These are phyloP conservation scores for Saccharomycopsis sp. DNA, from an alignment of 805 yeast species.

Conservation along the genomic window DNA sequence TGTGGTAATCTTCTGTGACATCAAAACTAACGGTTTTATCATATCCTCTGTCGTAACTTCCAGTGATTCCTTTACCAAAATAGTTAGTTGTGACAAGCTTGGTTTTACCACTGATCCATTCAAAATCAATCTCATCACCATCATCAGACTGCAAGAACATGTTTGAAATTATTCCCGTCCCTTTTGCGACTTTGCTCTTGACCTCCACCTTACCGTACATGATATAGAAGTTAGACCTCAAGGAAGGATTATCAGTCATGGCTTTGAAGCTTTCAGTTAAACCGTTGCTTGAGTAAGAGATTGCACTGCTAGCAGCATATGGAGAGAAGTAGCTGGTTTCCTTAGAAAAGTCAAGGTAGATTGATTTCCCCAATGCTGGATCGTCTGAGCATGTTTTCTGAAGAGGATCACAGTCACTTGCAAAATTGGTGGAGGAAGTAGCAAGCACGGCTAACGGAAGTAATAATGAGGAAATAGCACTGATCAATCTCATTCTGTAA, in stretches of 20 bases:
- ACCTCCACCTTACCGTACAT: conserved; percentile 72
- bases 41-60: conserved; percentile 71
- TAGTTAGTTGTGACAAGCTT: conserved; percentile 71
- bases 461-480: neutral
- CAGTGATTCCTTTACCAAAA: conserved; percentile 74
- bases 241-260: conserved; percentile 54
- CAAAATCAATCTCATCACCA: conserved; percentile 83
- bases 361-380: conserved; percentile 47
- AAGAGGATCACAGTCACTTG: conserved; percentile 19
- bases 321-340: conserved; percentile 30
- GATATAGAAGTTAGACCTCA: conserved; percentile 56
- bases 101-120: conserved; percentile 77
- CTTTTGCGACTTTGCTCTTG: conserved; percentile 49
- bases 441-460: conserved; percentile 1
- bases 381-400: conserved; percentile 31
- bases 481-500: neutral
- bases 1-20: conserved; percentile 59
- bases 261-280: conserved; percentile 40
- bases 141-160: conserved; percentile 69
- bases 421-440: conserved; percentile 7
- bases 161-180: conserved; percentile 58
- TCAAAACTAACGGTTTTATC: conserved; percentile 27
- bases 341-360: conserved; percentile 38
- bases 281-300: conserved; percentile 41
- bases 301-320: conserved; percentile 25